A percentile compares a stretch with the other conserved stretches of the same genome.
Conservation (phyloP, 2,329 filamentous ascomycete species). For the Emericellopsis atlantica region DNA sequence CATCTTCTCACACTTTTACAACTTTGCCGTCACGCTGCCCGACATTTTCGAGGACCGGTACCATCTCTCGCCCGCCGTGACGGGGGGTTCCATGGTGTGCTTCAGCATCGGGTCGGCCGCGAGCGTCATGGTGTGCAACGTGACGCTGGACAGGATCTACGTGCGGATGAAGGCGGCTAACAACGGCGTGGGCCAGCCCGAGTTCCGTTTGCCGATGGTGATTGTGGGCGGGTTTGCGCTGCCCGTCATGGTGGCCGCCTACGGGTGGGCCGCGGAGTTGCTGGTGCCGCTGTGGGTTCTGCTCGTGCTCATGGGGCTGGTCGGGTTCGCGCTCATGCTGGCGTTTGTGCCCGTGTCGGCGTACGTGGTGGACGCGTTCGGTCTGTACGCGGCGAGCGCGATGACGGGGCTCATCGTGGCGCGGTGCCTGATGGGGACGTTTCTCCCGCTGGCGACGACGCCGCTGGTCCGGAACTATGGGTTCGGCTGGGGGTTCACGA, state of each 20-base stretch:
- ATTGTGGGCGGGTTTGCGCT: conserved; percentile 32
- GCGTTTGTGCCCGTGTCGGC: conserved; percentile 35
- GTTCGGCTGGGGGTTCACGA: conserved; percentile 36
- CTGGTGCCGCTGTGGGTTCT: conserved; percentile 27
- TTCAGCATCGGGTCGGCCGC: conserved; percentile 25
- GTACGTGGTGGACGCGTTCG: conserved; percentile 45
- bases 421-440: conserved; percentile 41
- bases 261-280: conserved; percentile 37
- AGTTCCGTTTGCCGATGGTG: conserved; percentile 39
- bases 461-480: conserved; percentile 34
- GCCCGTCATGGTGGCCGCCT: conserved; percentile 29
- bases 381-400: conserved; percentile 41
- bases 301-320: conserved; percentile 26
- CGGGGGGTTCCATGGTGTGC: conserved; percentile 37
- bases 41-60: conserved; percentile 35
- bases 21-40: conserved; percentile 39
- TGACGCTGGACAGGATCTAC: conserved; percentile 39
- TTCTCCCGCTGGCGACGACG: conserved; percentile 37
- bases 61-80: conserved; percentile 33
- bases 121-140: conserved; percentile 35
- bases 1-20: conserved; percentile 38
- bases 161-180: conserved; percentile 20
- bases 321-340: conserved; percentile 32
- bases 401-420: conserved; percentile 43
- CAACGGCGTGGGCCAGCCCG: conserved; percentile 30